Evolutionary conservation across 352 stramenopile species (phyloP).

Genomic region (Saprolegnia parasitica): DNA sequence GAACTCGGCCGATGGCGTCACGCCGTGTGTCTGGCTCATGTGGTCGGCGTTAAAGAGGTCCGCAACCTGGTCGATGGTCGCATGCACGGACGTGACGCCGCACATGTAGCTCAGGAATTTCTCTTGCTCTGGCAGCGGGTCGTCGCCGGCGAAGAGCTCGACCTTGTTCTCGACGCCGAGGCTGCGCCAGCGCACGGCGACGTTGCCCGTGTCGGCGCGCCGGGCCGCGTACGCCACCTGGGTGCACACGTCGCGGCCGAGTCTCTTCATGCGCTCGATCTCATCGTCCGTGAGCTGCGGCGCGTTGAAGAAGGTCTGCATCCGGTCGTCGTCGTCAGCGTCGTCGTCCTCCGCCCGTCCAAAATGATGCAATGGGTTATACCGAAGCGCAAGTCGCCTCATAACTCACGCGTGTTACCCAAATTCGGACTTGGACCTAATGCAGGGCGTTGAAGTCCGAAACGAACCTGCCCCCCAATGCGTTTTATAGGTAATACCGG

Average conservation of each 20-base stretch:
- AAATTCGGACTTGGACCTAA: not conserved
- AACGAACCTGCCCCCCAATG: too few species aligned
- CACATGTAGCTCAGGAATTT: conserved; percentile 35
- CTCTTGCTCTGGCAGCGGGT: conserved; percentile 2
- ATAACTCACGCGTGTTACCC: not conserved
- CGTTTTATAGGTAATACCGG: not conserved
- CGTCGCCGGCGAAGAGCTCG: conserved; percentile 64
- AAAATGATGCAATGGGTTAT: conserved; percentile 18
- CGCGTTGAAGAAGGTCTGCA: conserved; percentile 17
- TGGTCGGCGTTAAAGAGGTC: conserved; percentile 69
- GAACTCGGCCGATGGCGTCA: conserved; percentile 55
- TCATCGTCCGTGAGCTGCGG: conserved; percentile 64
- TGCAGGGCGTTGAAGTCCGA: not conserved
- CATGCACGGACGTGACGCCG: conserved; percentile 62
- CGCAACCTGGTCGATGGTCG: conserved; percentile 72
- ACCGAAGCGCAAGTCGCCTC: not conserved
- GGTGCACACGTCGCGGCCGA: conserved; percentile 77
- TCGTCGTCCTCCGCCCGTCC: not conserved
- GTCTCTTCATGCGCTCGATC: conserved; percentile 56
- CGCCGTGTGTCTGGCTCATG: conserved; percentile 7
- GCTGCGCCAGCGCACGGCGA: conserved; percentile 69
- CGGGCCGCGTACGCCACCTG: conserved; percentile 81
- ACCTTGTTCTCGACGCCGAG: conserved; percentile 60
- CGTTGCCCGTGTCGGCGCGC: conserved; percentile 39
- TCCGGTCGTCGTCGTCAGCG: not conserved